Percentiles rank a stretch among this genome's conserved stretches.
Evolutionary conservation across 164 flowering plant species (phyloP).

Genomic region (Stephania japonica): DNA sequence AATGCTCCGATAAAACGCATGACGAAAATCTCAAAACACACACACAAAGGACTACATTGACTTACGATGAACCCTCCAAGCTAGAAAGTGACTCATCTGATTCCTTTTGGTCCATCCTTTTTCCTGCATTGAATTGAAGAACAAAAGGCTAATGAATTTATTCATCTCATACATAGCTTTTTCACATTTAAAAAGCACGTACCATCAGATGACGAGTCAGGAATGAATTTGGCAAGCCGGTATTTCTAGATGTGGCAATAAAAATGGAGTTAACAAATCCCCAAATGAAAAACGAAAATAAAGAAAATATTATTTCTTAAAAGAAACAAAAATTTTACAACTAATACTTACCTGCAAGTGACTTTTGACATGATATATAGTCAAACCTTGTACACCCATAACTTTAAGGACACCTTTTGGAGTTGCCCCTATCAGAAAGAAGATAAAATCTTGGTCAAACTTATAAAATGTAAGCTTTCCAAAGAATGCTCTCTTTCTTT

Average conservation of each 20-base stretch:
- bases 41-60: conserved; percentile 17
- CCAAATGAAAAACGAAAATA: not conserved
- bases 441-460: not conserved
- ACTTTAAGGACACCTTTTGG: conserved; percentile 96
- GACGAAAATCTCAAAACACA: not conserved
- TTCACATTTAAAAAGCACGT: conserved; percentile 9
- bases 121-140: conserved; percentile 33
- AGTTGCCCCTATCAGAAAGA: conserved; percentile 64
- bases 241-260: conserved; percentile 63
- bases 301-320: not conserved
- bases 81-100: conserved; percentile 49
- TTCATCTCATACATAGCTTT: not conserved
- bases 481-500: too few species aligned
- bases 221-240: conserved; percentile 90
- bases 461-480: too few species aligned
- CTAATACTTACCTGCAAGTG: conserved; percentile 69
- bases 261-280: not conserved
- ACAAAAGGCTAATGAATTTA: not conserved
- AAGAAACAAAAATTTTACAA: not conserved
- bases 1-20: not conserved
- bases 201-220: conserved; percentile 89
- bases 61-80: conserved; percentile 84
- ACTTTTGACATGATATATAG: conserved; percentile 97
- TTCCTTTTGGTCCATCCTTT: conserved; percentile 71
- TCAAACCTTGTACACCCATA: conserved; percentile 90